Evolutionary conservation across 495 filamentous ascomycete species (phyloP).

Genomic region (Penicillium nucicola): DNA sequence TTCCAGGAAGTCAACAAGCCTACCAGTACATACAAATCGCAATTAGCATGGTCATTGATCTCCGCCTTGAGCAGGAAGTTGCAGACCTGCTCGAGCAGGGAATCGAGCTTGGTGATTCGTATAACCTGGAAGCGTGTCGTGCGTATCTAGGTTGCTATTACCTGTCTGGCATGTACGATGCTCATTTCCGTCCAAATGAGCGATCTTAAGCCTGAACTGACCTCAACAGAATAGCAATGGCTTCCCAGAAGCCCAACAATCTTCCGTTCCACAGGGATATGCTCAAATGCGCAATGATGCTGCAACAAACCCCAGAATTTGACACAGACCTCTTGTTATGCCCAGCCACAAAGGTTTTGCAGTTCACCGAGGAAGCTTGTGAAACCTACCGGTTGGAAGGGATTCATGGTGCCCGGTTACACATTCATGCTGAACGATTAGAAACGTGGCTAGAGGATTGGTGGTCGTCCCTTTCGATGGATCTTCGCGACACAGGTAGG

Average conservation of each 20-base stretch:
- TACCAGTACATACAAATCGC: constrained; percentile 18
- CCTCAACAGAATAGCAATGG: constrained; percentile 8
- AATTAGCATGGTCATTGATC: constrained; percentile 18
- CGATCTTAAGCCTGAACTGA: constrained; percentile 4
- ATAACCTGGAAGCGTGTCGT: constrained; percentile 8
- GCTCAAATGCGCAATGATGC: constrained; percentile 10
- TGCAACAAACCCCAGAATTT: constrained; percentile 8
- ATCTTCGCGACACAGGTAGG: constrained; percentile 6
- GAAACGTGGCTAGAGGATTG: constrained; percentile 13
- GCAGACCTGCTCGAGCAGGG: constrained; percentile 4
- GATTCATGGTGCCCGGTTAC: background rate
- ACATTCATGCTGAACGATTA: constrained; percentile 16
- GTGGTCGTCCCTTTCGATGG: constrained; percentile 11
- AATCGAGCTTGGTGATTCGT: constrained; percentile 2
- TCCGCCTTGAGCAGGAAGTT: constrained; percentile 1
- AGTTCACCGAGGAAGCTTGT: constrained; percentile 10
- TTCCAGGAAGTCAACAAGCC: constrained; percentile 9
- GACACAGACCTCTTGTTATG: constrained; percentile 11
- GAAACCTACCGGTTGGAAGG: constrained; percentile 8
- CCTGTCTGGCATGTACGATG: constrained; percentile 12
- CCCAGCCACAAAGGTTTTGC: constrained; percentile 7
- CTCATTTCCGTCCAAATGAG: background rate
- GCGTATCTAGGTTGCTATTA: constrained; percentile 18
- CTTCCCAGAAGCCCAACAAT: constrained; percentile 10
- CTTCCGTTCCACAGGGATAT: constrained; percentile 8